Evolutionary conservation across 176 grass and related monocot species (phyloP), one percentile per base, ranked within the genome.

Genomic region (Oryza rufipogon): DNA sequence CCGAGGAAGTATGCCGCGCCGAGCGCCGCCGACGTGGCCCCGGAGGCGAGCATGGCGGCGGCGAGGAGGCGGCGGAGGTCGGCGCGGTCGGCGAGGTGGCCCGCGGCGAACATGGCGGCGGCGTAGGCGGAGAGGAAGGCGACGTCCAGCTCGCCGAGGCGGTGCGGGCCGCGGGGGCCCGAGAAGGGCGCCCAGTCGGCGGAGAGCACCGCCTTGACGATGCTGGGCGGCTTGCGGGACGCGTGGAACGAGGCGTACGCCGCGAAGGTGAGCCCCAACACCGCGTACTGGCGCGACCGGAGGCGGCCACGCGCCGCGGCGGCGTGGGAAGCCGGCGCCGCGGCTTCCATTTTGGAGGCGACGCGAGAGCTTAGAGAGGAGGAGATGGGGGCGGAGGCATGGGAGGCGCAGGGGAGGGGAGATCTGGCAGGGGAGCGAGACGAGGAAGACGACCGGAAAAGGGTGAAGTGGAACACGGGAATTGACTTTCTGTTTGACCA

Each of bases 191-290:
- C 60, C 87, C 93, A 95, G 8, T 71, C 87, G 2, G 91, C 78
- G 70, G 89, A 89, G 44, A 98, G 91, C 66, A 89, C 87, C 42
- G 70, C 91, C 86, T 95, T 95, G 78, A 98, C 96, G 91, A 98
- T 98, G 96, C 89, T 95, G 1, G 96, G 96, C 66, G 96, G 96
- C 74, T 98, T 98, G 74, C 96, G 96, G 20, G 96, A 98, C 78
- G 93, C 96, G 83, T 98, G 96, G 87, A 98, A 98, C 73, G 96
- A 78, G 6, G 93, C 87, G 83, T 95, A 95, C 3, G 96, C 86
- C 15, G 87, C 79, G 74, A 95, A 98, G 74, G 93, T 98, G 68
- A 98, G 87, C 56, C 78, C 85, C 39, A 98, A 91, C 77, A 73
- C 83, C 14, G 75, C 71, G 78, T 85, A 89, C 86, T 94, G 89